Percentiles rank a stretch among this genome's conserved stretches.
Conservation (phyloP, 2,329 filamentous ascomycete species). For the Neofusicoccum kwambonambiense region DNA sequence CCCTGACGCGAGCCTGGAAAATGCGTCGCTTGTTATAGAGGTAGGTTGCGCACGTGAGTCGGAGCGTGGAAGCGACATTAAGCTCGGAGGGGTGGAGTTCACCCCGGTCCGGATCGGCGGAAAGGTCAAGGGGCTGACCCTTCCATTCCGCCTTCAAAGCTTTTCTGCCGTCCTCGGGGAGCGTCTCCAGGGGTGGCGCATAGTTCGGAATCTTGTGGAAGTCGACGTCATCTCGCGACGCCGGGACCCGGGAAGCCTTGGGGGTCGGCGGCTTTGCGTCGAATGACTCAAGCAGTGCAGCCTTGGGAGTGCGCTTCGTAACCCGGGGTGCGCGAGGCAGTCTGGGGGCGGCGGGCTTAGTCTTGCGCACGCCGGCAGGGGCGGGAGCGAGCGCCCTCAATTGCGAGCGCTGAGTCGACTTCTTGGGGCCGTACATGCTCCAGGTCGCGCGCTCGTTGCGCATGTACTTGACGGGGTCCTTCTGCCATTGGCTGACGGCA, state of each 20-base stretch:
- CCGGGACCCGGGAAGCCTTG: constrained; percentile 59
- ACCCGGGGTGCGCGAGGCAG: constrained; percentile 34
- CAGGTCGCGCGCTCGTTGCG: constrained; percentile 55
- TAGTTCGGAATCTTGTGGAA: constrained; percentile 70
- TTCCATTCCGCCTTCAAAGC: constrained; percentile 82
- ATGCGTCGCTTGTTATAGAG: constrained; percentile 91
- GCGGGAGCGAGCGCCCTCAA: constrained; percentile 39
- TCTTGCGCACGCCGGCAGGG: constrained; percentile 32
- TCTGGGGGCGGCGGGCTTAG: constrained; percentile 35
- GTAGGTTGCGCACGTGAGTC: constrained; percentile 84
- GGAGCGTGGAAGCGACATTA: constrained; percentile 71
- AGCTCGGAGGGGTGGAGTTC: constrained; percentile 79
- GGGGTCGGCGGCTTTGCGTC: constrained; percentile 42
- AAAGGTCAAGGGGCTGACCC: constrained; percentile 73
- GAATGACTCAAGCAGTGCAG: constrained; percentile 33
- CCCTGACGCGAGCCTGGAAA: constrained; percentile 72
- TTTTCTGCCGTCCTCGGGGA: constrained; percentile 63
- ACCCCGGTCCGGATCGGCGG: constrained; percentile 65
- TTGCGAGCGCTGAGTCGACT: constrained; percentile 36
- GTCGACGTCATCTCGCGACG: constrained; percentile 81
- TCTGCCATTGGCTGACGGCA: constrained; percentile 41
- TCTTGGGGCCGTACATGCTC: constrained; percentile 36
- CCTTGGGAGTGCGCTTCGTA: constrained; percentile 35
- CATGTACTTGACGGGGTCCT: constrained; percentile 51
- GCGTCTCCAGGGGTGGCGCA: constrained; percentile 66